Evolutionary conservation across 306 rosid genomes (phyloP).

Genomic region (Cucumis cinereus): DNA sequence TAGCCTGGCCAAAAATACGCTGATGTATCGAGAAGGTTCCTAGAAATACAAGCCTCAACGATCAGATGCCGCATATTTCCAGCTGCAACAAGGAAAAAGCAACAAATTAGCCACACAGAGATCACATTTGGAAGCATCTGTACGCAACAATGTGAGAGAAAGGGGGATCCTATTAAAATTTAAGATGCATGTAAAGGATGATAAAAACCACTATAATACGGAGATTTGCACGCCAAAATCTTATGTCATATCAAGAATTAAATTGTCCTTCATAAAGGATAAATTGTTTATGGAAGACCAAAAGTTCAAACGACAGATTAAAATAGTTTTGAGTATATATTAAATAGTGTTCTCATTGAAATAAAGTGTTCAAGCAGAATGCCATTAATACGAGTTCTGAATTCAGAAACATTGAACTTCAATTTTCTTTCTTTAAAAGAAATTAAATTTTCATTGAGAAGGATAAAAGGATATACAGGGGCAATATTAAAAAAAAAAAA

Average conservation of each 20-base stretch:
- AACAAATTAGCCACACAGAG: constrained; percentile 9
- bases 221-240: neutral
- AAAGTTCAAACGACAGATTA: neutral
- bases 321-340: neutral
- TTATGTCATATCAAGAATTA: neutral
- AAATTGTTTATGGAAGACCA: neutral
- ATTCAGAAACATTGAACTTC: neutral
- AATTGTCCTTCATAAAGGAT: neutral
- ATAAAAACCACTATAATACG: neutral
- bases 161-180: neutral
- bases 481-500: too few relatives aligned
- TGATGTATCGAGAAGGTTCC: constrained; percentile 68
- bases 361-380: neutral
- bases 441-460: too few relatives aligned
- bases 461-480: too few relatives aligned
- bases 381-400: neutral
- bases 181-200: neutral
- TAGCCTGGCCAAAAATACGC: constrained; percentile 92
- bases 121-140: neutral
- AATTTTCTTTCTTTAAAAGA: neutral
- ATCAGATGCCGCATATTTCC: constrained; percentile 89
- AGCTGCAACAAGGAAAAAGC: constrained; percentile 34
- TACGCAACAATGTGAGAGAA: neutral
- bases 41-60: constrained; percentile 84
- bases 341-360: neutral